Percentiles rank a stretch among this genome's conserved stretches.
phyloP scores from a whole-genome alignment of 1,284 basidiomycete genomes.

The Sutorius eximius region DNA sequence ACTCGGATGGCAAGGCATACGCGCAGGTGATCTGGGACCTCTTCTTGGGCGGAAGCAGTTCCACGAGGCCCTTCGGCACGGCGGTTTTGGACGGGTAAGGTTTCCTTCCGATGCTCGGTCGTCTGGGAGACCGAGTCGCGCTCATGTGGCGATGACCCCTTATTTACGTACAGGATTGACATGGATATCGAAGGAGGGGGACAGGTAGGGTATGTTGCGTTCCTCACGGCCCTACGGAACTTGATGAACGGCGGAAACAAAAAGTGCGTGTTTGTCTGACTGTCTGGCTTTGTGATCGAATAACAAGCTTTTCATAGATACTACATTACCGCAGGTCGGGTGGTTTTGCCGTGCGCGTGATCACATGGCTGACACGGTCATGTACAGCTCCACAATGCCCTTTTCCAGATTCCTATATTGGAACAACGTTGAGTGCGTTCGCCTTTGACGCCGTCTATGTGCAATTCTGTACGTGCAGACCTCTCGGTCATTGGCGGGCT shows the following conservation, averaged over 20 bases:
- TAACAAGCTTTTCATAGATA: slow-evolving; percentile 40
- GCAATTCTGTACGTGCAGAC: slow-evolving; percentile 47
- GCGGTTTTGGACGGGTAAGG: slow-evolving; percentile 66
- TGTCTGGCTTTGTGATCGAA: background rate
- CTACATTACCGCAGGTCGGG: slow-evolving; percentile 50
- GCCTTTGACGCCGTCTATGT: slow-evolving; percentile 65
- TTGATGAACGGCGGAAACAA: slow-evolving; percentile 52
- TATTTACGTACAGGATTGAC: slow-evolving; percentile 46
- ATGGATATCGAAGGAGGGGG: slow-evolving; percentile 66
- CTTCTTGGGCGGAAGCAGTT: slow-evolving; percentile 54
- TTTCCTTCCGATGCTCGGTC: background rate
- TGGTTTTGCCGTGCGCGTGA: background rate
- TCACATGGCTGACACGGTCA: slow-evolving; percentile 5
- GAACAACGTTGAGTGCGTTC: slow-evolving; percentile 52
- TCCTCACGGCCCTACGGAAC: slow-evolving; percentile 52
- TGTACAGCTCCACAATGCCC: slow-evolving; percentile 60
- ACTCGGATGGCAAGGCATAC: slow-evolving; percentile 51
- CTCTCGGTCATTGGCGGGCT: background rate
- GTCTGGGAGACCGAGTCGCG: slow-evolving; percentile 1
- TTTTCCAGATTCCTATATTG: slow-evolving; percentile 60
- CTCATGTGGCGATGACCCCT: slow-evolving; percentile 2
- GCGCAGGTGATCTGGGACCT: slow-evolving; percentile 64
- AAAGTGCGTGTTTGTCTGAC: slow-evolving; percentile 35
- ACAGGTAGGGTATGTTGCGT: slow-evolving; percentile 50
- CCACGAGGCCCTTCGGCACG: slow-evolving; percentile 57